These are phyloP conservation scores for Kitagawia praeruptora DNA, from an alignment of 129 eudicot species.

Conservation along the genomic window DNA sequence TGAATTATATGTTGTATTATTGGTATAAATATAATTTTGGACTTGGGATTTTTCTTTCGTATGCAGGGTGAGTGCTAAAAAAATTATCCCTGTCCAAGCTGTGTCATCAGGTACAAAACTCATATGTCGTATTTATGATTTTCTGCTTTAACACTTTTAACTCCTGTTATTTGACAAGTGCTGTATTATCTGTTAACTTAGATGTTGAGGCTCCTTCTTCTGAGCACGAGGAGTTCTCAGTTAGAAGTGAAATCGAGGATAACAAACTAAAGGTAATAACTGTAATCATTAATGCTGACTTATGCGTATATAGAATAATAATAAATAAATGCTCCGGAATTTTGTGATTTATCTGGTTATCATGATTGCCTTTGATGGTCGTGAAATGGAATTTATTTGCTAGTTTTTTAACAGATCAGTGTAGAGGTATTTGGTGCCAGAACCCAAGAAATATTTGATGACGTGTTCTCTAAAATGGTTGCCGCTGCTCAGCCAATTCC, in stretches of 20 bases:
- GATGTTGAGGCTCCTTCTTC: constrained; percentile 20
- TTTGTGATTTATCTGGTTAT: not conserved
- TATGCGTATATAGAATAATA: not conserved
- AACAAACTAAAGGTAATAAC: constrained; percentile 24
- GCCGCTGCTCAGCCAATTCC: constrained; percentile 40
- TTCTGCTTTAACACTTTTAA: not conserved
- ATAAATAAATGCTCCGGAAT: not conserved
- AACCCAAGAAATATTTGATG: constrained; percentile 25
- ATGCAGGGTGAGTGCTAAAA: constrained; percentile 12
- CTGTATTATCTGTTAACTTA: not conserved
- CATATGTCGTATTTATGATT: not conserved
- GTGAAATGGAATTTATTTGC: not conserved
- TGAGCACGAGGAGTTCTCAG: constrained; percentile 15
- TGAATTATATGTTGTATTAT: no score
- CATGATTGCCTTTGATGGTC: not conserved
- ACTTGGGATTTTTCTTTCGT: not conserved
- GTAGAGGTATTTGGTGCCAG: constrained; percentile 23
- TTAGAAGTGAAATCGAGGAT: constrained; percentile 8
- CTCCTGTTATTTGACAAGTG: not conserved
- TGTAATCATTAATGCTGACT: not conserved
- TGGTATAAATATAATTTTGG: not conserved
- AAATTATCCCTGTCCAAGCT: constrained; percentile 12
- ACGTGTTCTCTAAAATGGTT: constrained; percentile 31
- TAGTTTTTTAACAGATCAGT: constrained; percentile 11
- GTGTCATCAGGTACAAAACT: constrained; percentile 23